Conservation (phyloP, 345 rosid genomes). For the sweet orange (Citrus sinensis) region DVS_A1.0 CM039164.1:27939001-27939500, state of each 20-base stretch:
- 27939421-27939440: constrained; percentile 12
- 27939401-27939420: constrained; percentile 9
- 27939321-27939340: neutral
- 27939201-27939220: neutral
- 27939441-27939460: neutral
- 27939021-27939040: neutral
- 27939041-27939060: neutral
- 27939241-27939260: neutral
- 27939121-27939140: too few relatives aligned
- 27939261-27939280: neutral
- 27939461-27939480: neutral
- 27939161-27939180: neutral
- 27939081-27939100: neutral
- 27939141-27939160: neutral
- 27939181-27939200: neutral
- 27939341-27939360: constrained; percentile 22
- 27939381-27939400: constrained; percentile 18
- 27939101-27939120: too few relatives aligned
- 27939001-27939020: neutral
- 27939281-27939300: neutral
- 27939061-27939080: neutral
- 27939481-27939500: neutral
- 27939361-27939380: constrained; percentile 14
- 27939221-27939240: too few relatives aligned
- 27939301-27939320: neutral